Evolutionary conservation across 148 eudicot genomes (phyloP).

Genomic region (Rhododendron kiyosumense): DNA sequence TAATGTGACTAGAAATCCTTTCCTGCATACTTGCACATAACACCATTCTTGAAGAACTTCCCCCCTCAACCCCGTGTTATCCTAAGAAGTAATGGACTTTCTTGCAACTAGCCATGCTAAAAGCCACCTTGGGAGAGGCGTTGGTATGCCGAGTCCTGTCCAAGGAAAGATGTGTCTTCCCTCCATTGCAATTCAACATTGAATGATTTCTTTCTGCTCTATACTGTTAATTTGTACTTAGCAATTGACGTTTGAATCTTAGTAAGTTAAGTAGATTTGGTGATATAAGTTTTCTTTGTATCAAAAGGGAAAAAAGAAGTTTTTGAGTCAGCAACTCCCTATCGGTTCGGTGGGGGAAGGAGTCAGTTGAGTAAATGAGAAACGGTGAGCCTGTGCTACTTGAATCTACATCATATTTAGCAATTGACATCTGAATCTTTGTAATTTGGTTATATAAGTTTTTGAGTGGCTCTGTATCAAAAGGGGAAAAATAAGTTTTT

Average conservation of each 20-base stretch:
- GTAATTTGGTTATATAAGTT: background rate
- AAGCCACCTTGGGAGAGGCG: background rate
- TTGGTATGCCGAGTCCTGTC: background rate
- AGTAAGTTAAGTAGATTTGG: background rate
- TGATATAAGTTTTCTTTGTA: background rate
- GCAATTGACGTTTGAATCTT: background rate
- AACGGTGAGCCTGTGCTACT: background rate
- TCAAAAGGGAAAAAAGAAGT: background rate
- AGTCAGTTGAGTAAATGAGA: background rate
- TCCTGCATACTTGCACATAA: background rate
- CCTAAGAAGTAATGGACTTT: background rate
- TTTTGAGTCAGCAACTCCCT: background rate
- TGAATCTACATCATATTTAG: background rate
- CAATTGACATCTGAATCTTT: background rate
- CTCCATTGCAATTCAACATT: background rate
- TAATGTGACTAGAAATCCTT: background rate
- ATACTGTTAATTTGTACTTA: background rate
- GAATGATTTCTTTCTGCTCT: background rate
- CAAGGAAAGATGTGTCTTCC: background rate
- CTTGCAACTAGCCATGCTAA: background rate
- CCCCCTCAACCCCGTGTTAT: background rate
- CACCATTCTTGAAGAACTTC: background rate
- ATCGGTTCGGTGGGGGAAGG: background rate
- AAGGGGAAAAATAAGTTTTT: background rate
- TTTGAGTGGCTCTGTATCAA: background rate